These are phyloP conservation scores for Mycena filopes DNA, from an alignment of 768 basidiomycete species.

Conservation along the genomic window DNA sequence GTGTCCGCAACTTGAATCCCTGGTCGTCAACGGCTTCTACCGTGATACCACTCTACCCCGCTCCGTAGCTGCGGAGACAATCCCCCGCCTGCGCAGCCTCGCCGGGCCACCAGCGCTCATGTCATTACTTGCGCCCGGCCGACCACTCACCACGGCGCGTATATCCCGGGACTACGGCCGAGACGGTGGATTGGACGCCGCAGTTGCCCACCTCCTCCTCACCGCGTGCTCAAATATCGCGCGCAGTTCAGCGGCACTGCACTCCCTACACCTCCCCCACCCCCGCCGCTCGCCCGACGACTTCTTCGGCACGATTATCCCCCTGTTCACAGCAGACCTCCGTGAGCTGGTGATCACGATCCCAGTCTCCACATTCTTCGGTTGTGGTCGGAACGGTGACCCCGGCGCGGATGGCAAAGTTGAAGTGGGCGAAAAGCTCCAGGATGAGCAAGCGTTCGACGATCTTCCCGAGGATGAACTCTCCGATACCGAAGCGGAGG, in stretches of 20 bases:
- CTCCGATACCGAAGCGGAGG: not conserved
- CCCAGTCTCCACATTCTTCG: not conserved
- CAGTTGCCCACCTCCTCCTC: too few relatives aligned
- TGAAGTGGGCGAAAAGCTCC: too few relatives aligned
- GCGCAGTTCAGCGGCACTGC: not conserved
- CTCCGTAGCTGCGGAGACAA: not conserved
- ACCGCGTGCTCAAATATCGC: not conserved
- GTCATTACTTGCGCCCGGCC: not conserved
- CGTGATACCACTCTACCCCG: too few relatives aligned
- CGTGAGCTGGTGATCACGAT: not conserved
- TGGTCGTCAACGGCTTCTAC: not conserved
- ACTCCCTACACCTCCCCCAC: not conserved
- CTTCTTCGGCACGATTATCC: not conserved
- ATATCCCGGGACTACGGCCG: not conserved
- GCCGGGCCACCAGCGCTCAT: not conserved
- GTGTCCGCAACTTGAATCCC: not conserved
- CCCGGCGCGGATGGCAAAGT: conserved; percentile 4
- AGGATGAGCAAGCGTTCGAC: not conserved
- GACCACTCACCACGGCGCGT: not conserved
- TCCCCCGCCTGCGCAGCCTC: not conserved
- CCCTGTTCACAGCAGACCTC: not conserved
- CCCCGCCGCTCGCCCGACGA: not conserved
- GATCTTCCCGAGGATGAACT: not conserved
- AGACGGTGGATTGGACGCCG: not conserved
- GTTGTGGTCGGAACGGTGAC: not conserved